A percentile compares a stretch with the other conserved stretches of the same genome.
These are phyloP conservation scores for Leccinum longicurvipes DNA, from an alignment of 768 basidiomycete species.

Conservation along the genomic window DNA sequence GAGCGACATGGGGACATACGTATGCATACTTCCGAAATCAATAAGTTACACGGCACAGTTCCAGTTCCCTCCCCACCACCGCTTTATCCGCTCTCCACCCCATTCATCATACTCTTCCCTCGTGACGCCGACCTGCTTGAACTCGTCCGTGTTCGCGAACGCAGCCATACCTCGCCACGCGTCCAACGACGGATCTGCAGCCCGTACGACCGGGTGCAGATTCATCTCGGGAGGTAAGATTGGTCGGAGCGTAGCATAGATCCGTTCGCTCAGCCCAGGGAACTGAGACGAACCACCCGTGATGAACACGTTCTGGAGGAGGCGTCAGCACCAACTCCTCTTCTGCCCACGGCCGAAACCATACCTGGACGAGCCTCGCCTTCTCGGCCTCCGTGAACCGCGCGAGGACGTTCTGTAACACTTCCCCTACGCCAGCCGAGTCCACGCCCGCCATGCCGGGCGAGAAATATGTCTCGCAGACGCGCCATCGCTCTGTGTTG, in stretches of 20 bases:
- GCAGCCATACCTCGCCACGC: conserved; percentile 94
- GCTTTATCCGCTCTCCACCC: conserved; percentile 82
- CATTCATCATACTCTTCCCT: conserved; percentile 85
- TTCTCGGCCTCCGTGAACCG: conserved; percentile 69
- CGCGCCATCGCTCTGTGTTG: conserved; percentile 86
- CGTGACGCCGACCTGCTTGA: conserved; percentile 57
- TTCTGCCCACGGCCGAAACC: conserved; percentile 2
- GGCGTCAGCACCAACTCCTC: background rate
- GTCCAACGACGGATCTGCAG: conserved; percentile 66
- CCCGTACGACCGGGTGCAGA: conserved; percentile 53
- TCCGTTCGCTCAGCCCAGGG: conserved; percentile 61
- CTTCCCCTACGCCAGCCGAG: conserved; percentile 91
- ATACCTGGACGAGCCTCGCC: conserved; percentile 70
- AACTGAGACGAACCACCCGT: conserved; percentile 81
- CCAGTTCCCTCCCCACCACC: conserved; percentile 95
- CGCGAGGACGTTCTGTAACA: conserved; percentile 78
- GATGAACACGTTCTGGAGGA: conserved; percentile 76
- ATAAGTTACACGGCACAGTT: conserved; percentile 35
- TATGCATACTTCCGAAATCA: background rate
- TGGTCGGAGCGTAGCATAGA: conserved; percentile 75
- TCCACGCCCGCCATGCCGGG: conserved; percentile 95
- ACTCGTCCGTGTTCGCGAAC: conserved; percentile 57
- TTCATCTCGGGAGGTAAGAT: conserved; percentile 81
- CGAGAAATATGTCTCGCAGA: conserved; percentile 89
- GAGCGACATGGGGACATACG: too few relatives aligned